Evolutionary conservation across 345 rosid species (phyloP), one percentile per base, ranked within the genome.

Genomic region (Gossypium longicalyx): DNA sequence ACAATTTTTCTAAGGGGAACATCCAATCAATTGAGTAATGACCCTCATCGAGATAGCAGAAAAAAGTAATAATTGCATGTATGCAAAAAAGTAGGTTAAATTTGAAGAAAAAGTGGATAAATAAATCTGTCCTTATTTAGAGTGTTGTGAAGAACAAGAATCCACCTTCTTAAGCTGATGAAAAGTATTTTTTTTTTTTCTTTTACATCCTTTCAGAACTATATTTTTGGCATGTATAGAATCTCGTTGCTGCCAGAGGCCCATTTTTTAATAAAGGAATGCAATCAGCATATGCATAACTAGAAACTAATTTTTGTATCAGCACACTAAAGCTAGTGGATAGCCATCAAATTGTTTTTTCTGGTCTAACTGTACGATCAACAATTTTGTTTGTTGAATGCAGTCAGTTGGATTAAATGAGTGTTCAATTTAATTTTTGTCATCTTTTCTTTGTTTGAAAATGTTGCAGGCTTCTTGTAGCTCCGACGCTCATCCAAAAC

Each of bases 381-480:
- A 45, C 11, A 44, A 20, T 19, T 64, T 6, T 12, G 17, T n/a
- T 44, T 66, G 49, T 45, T 66, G 22, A 48, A 23, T 67, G 56
- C 38, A 23, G 57, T 67, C 56, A 23, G 12, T 67, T 48, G 12
- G 71, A 0, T 67, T 67, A 34, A 73, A 22, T 56, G 58, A 71
- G 45, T 38, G 15, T 47, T 69, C 15, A 17, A 34, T 53, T 77
- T 75, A 41, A 62, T 56, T 71, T n/a, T 11, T 27, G 34, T 70
- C 20, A 45, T 59, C 16, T 10, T 73, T 52, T 63, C 71, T 84
- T 83, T 57, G 83, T 60, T 4, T 66, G 58, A 17, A 49, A 74
- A 75, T 83, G 38, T 67, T 85, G 81, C 97, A 92, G 97, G 90
- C 95, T 90, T 85, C 93, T 94, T 74, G 82, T 94, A 80, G 97